Percentiles rank a stretch among this genome's conserved stretches.
phyloP scores from a whole-genome alignment of 257 asterid species.

The Fraxinus anomala region DNA sequence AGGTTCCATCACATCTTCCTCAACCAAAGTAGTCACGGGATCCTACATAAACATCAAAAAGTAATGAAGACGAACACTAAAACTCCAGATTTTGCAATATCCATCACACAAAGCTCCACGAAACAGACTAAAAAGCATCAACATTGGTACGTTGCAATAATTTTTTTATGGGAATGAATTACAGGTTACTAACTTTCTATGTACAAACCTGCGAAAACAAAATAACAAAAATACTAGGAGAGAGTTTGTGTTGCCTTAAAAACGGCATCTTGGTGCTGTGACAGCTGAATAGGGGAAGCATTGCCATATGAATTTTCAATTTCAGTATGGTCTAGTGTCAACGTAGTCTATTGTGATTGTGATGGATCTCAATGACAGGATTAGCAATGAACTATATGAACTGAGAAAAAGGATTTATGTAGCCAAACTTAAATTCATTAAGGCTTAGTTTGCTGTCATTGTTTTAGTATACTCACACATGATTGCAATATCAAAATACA shows the following conservation, averaged over 20 bases:
- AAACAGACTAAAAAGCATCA: background rate
- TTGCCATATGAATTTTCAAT: background rate
- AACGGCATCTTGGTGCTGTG: background rate
- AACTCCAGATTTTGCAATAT: background rate
- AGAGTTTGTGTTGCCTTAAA: background rate
- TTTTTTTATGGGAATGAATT: background rate
- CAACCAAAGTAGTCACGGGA: constrained; percentile 23
- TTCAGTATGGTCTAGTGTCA: background rate
- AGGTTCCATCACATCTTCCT: constrained; percentile 24
- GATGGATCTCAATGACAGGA: background rate
- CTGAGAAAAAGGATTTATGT: background rate
- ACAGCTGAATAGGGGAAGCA: background rate
- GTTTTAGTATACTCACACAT: no score
- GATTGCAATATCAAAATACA: background rate
- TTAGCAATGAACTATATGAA: background rate
- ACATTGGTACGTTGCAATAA: background rate
- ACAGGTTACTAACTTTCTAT: background rate
- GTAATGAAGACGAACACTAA: background rate
- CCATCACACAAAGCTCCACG: background rate
- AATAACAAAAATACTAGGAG: background rate
- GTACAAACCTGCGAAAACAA: background rate
- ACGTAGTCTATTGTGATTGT: background rate
- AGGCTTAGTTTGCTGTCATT: background rate
- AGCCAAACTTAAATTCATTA: no score
- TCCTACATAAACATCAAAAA: constrained; percentile 21